Base-by-base conservation (phyloP, 441 rosid genomes). In the Adansonia gregorii region DNA sequence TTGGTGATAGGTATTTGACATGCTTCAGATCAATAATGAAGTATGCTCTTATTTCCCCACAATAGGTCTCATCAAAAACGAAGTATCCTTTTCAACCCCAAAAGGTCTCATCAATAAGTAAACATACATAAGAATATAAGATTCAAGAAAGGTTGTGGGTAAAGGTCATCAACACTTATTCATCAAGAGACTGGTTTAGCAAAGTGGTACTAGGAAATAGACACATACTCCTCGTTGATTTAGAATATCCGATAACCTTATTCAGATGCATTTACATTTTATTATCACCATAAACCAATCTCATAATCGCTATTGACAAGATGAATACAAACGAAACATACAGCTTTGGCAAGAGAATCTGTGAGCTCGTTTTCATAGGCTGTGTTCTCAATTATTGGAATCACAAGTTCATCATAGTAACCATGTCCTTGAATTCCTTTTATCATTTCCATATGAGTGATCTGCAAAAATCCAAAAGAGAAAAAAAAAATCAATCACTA, bases 391-490 rank as follows among this genome's bases (percentile, higher is more conserved):
- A 94, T 93, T 76, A 96, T 96, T 72, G 98, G 99, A 72, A 96
- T 92, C 43, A 93, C 92, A 73, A 96, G 98, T 81, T 93, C 98
- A 67, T 96, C 98, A 78, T 91, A 90, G 78, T 94, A 96, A 68
- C 98, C 98, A 76, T 96, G 99, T 80, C 98, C 99, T 83, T 94
- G 85, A 79, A 96, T 94, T 82, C 99, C 99, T 85, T 96, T 96
- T 73, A 96, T 92, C 99, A 96, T 92, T 89, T 96, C 99, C 98
- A 96, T 92, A 83, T 94, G 98, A 72, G 98, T 91, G 79, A 93
- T 90, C 98, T 96, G 87, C 52, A 78, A 73, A 69, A 19, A 56
- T 51, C 66, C 82, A 12, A 66, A 81, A 66, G 63, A 67, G 10
- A 72, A 79, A 72, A 76, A 58, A 63, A 2, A 73, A 69, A 79